Percentiles rank a stretch among this genome's conserved stretches.
Evolutionary conservation across 805 yeast genomes (phyloP).

Genomic region (Blastobotrys mokoenaii): DNA sequence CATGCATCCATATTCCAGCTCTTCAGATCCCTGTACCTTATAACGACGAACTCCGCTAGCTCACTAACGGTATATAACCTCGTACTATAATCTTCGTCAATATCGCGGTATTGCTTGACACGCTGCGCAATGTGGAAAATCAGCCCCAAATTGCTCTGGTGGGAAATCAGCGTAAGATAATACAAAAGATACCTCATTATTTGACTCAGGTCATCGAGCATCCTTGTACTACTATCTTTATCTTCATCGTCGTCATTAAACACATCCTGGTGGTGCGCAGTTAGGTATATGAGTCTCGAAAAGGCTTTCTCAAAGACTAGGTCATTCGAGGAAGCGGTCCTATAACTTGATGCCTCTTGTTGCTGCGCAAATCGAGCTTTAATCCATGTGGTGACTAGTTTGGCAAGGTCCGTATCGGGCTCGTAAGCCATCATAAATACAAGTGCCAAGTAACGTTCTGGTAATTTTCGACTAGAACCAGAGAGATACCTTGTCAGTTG

Average conservation of each 20-base stretch:
- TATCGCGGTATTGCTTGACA: constrained; percentile 69
- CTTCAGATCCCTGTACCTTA: constrained; percentile 46
- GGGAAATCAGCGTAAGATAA: constrained; percentile 52
- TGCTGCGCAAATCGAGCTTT: constrained; percentile 40
- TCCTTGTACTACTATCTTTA: constrained; percentile 1
- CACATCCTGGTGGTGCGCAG: constrained; percentile 71
- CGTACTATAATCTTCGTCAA: constrained; percentile 25
- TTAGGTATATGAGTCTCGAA: constrained; percentile 56
- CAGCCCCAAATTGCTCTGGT: constrained; percentile 59
- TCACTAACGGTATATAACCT: constrained; percentile 63
- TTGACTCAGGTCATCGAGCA: constrained; percentile 24
- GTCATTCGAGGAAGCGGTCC: neutral
- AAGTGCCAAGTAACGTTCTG: constrained; percentile 59
- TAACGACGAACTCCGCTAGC: constrained; percentile 56
- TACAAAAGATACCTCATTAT: constrained; percentile 53
- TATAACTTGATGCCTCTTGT: constrained; percentile 20
- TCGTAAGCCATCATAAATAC: constrained; percentile 73
- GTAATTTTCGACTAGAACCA: constrained; percentile 35
- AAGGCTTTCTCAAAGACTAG: constrained; percentile 55
- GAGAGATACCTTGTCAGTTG: constrained; percentile 45
- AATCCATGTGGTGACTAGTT: constrained; percentile 61
- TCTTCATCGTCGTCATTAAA: constrained; percentile 26
- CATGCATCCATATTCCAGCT: constrained; percentile 70
- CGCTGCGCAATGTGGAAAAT: constrained; percentile 70
- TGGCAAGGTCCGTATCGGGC: constrained; percentile 44